Evolutionary conservation across 208 protist species (phyloP), one percentile per base, ranked within the genome.

Genomic region (Leishmania amazonensis): DNA sequence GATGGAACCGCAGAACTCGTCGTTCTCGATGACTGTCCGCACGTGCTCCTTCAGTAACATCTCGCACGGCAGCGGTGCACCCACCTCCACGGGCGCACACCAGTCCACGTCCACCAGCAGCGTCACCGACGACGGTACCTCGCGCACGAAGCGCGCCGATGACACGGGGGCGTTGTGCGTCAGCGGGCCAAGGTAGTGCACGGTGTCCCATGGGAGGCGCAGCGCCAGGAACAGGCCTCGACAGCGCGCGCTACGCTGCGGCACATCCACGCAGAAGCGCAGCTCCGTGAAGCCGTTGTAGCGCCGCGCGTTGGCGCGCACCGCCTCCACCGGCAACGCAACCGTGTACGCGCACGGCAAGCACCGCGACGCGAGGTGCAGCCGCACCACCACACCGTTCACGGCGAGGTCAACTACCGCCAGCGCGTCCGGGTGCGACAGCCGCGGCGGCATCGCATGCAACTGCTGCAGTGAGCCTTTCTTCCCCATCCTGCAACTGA

Each of bases 11-110:
- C 89, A 90, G 78, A 88, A 89, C 62, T 90, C 89, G 76, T 97
- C 90, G 78, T 90, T 90, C n/a, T 93, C 91, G 65, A 97, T 60
- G 49, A 97, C 87, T 9, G 80, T 83, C 45, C 86, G 84, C 19
- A 95, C 85, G 64, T 95, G 89, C 79, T 95, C 88, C 70, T 88
- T 92, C 79, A 97, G 83, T 57, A 95, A 85, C 80, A 94, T 86
- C 80, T 94, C 91, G 9, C 83, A 84, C 74, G 89, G 89, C 71
- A 70, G 86, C 2, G 91, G 91, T 1, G 91, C 47, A 7, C 68
- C 53, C 31, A 83, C 24, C 72, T 76, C 68, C 19, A 40, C 13
- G 38, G 79, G 76, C 11, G 89, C 40, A 70, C 81, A 89, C 17
- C 17, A n/a, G 54, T 96, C 90, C 11, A 83, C 49, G 45, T 81